Conservation (phyloP, 352 stramenopile species). For the Albugo laibachii region DNA sequence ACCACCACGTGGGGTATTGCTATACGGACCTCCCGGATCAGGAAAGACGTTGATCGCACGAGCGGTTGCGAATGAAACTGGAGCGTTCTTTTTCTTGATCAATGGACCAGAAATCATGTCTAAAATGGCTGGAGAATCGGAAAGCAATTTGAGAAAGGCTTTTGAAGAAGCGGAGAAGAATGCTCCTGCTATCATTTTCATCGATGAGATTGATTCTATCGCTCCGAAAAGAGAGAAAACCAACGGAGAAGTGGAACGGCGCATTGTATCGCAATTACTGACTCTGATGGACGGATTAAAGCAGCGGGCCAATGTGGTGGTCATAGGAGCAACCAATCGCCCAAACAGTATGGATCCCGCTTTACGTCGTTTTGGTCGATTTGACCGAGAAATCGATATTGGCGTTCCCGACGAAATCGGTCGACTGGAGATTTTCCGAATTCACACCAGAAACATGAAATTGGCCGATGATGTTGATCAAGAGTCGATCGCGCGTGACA, state of each 20-base stretch:
- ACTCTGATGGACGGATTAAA: conserved; percentile 98
- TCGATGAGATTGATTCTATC: conserved; percentile 99
- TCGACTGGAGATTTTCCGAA: conserved; percentile 96
- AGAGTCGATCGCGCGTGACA: conserved; percentile 94
- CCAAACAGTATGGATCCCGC: conserved; percentile 97
- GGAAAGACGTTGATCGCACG: conserved; percentile 98
- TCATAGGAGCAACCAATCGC: conserved; percentile 99
- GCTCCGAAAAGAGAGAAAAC: conserved; percentile 98
- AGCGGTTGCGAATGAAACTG: conserved; percentile 97
- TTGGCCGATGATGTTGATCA: conserved; percentile 97
- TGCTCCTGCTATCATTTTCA: conserved; percentile 99
- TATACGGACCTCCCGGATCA: conserved; percentile 95
- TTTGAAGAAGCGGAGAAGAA: conserved; percentile 99
- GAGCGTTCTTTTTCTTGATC: conserved; percentile 99
- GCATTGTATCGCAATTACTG: conserved; percentile 97
- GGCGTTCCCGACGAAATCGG: conserved; percentile 98
- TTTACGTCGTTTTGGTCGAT: conserved; percentile 95
- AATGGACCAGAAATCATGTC: conserved; percentile 99
- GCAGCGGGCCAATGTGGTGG: conserved; percentile 86
- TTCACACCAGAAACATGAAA: conserved; percentile 99
- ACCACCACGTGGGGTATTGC: conserved; percentile 95
- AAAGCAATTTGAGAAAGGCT: conserved; percentile 88
- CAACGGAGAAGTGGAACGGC: conserved; percentile 96
- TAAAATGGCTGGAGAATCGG: conserved; percentile 90
- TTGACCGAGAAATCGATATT: conserved; percentile 99